Evolutionary conservation across 352 stramenopile genomes (phyloP), one percentile per base, ranked within the genome.

Genomic region (Blastocystis sp.): DNA sequence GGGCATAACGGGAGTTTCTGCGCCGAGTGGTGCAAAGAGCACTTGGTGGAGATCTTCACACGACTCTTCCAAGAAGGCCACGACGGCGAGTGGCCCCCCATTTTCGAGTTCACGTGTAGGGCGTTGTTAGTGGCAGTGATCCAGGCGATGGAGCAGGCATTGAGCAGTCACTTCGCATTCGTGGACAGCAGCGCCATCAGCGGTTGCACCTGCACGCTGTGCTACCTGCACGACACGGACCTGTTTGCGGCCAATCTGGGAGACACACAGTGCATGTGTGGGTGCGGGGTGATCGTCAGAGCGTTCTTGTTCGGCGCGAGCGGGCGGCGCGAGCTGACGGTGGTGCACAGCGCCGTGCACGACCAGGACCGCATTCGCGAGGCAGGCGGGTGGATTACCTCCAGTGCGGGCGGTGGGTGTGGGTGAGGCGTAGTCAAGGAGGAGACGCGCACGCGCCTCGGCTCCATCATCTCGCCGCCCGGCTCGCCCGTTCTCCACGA

Each of bases 171-270:
- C 7, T n/a, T 84, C 14, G 59, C 56, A 1, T 14, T 10, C 1
- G 23, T 21, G 41, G 23, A 28, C 19, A 14, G 28, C 0, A 11
- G 19, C 0, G 23, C n/a, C 0, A 17, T 84, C 5, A 69, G 74
- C n/a, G 74, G 74, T 17, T 84, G 74, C 40, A 84, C 74, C 9
- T 84, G 74, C 2, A 62, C 56, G 38, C 38, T 84, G 59, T 52
- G 56, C 9, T 84, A 84, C 52, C 60, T 84, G 48, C 59, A 70
- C 34, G 74, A 84, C 60, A 67, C 21, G n/a, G 34, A 66, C 2
- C 61, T 70, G 19, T 67, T 62, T 10, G 53, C 69, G 14, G 52
- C 40, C 11, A 84, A 84, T 28, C 53, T 84, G 4, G 74, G 74
- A 9, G 74, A 84, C 43, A 84, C 74, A 2, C 74, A 84, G 74